A percentile compares a stretch with the other conserved stretches of the same genome.
phyloP scores from a whole-genome alignment of 176 grass and related monocot species.

The Metroxylon sagu region DNA sequence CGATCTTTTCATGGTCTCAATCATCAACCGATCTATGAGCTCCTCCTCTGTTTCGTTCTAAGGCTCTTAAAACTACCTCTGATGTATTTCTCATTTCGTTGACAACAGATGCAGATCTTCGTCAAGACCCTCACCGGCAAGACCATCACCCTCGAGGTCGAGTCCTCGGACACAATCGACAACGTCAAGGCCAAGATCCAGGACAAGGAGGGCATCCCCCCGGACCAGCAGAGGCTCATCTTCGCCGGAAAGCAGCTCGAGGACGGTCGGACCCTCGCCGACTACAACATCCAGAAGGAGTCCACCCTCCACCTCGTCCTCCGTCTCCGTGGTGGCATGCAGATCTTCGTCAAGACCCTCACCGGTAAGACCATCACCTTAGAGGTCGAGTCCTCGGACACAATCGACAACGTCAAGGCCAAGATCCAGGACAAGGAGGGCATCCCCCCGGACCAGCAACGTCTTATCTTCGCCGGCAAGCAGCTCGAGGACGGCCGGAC shows the following conservation, averaged over 20 bases:
- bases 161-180: constrained; percentile 17
- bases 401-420: constrained; percentile 56
- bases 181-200: constrained; percentile 21
- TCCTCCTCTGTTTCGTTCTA: no score
- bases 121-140: constrained; percentile 14
- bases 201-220: constrained; percentile 18
- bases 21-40: no score
- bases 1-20: no score
- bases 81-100: no score
- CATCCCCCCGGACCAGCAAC: constrained; percentile 67
- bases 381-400: constrained; percentile 48
- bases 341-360: constrained; percentile 7
- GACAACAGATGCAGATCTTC: constrained; percentile 16
- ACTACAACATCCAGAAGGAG: constrained; percentile 20
- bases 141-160: constrained; percentile 20
- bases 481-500: constrained; percentile 57
- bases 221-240: constrained; percentile 9
- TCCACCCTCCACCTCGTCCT: constrained; percentile 14
- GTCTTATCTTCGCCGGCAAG: constrained; percentile 59
- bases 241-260: constrained; percentile 17
- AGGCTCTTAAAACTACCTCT: no score
- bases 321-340: constrained; percentile 12
- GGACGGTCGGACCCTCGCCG: constrained; percentile 11
- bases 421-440: constrained; percentile 94
- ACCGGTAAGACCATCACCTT: constrained; percentile 16